Base-by-base conservation (phyloP, 2,329 filamentous ascomycete genomes). In the Colletotrichum karsti region DNA sequence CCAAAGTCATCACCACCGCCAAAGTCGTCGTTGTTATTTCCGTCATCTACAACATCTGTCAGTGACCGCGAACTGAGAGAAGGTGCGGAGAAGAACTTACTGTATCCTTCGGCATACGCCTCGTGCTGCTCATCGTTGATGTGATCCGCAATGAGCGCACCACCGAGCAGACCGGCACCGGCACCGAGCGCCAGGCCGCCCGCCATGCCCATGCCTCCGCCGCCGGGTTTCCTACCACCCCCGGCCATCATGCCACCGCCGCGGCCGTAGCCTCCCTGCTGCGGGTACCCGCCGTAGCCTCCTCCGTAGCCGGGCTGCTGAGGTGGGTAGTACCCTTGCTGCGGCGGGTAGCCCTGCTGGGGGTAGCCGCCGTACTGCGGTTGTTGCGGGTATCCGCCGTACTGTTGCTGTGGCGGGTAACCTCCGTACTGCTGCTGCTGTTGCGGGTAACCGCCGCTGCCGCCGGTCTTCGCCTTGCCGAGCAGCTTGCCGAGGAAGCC, bases 81-180 rank as follows among this genome's bases (percentile, higher is more conserved):
- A 8, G 22, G n/a, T 12, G 9, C 4, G 18, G 9, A 30, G 2
- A 2, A 22, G 10, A 15, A 77, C 79, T 77, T 73, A 82, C 80
- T 59, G 65, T 77, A 83, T 62, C 83, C 84, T 0, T 85, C 78
- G 42, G 80, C 73, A 63, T 86, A 91, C 30, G 87, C 86, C 5
- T 88, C 83, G 67, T 91, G 80, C 71, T 92, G 79, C 51, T 86
- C 77, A 69, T 91, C 88, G 63, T 92, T 81, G 56, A 95, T 84
- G 1, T 91, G 90, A 74, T 92, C 84, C 2, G 86, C 91, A 33
- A 97, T 79, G 74, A 97, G 70, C 69, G 89, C 87, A 62, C 94
- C 94, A 73, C 94, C 95, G 1, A 97, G 74, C 76, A 97, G 75
- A 78, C 94, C 94, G 70, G 92, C 94, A 72, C 94, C 94, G 4